A percentile compares a stretch with the other conserved stretches of the same genome.
Conservation (phyloP, 192 early-diverging fungal genomes). For the Entomortierella beljakovae region DNA sequence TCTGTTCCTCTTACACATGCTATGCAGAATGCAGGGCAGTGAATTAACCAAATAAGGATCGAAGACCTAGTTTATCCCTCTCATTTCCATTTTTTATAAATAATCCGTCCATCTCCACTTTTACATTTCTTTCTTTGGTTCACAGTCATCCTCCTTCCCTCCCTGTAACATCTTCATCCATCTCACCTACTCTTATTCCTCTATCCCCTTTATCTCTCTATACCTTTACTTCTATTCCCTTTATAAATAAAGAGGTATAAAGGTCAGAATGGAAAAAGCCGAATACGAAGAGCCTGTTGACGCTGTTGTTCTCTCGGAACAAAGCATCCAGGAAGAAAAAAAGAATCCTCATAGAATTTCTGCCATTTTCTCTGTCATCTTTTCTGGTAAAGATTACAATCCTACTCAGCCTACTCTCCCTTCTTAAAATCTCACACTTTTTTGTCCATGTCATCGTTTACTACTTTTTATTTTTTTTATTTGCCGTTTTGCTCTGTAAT, state of each 20-base stretch:
- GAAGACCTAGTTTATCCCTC: too few relatives aligned
- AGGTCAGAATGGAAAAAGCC: constrained; percentile 3
- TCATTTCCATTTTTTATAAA: too few relatives aligned
- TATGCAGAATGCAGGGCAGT: too few relatives aligned
- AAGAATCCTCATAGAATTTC: constrained; percentile 14
- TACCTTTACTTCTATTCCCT: not conserved
- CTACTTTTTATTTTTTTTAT: not conserved
- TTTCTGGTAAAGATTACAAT: constrained; percentile 32
- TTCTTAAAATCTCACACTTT: too few relatives aligned
- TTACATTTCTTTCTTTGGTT: not conserved
- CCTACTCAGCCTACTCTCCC: not conserved
- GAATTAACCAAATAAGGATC: too few relatives aligned
- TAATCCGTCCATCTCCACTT: too few relatives aligned
- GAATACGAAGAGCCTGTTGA: constrained; percentile 15
- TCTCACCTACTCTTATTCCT: not conserved
- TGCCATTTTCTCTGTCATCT: constrained; percentile 48
- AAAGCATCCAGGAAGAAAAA: not conserved
- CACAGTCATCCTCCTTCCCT: not conserved
- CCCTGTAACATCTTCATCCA: not conserved
- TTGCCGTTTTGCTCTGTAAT: not conserved
- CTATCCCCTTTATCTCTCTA: not conserved
- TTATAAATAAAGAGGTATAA: not conserved
- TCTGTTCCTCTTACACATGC: too few relatives aligned
- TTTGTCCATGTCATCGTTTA: not conserved
- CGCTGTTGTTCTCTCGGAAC: constrained; percentile 9